Conservation (phyloP, 2,329 filamentous ascomycete species). For the Myotisia sp. region DNA sequence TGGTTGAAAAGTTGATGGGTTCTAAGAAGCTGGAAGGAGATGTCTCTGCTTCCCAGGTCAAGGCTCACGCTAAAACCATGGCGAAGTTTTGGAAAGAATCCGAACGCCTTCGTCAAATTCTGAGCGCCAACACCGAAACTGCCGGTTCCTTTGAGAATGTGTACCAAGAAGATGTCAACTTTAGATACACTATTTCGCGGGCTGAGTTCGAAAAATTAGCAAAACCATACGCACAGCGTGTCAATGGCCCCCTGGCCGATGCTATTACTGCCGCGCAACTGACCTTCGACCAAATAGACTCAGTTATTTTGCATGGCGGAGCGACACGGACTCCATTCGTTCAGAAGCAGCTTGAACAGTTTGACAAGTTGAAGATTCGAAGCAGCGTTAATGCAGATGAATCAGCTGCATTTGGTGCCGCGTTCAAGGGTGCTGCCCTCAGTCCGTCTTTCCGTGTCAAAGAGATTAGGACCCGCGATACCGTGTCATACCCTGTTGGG, state of each 20-base stretch:
- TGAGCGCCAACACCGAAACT: constrained; percentile 84
- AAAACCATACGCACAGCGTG: constrained; percentile 50
- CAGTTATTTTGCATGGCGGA: constrained; percentile 85
- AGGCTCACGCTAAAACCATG: constrained; percentile 65
- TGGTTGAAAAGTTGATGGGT: constrained; percentile 64
- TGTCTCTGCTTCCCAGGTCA: constrained; percentile 33
- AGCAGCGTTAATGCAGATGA: constrained; percentile 96
- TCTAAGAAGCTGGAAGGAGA: constrained; percentile 40
- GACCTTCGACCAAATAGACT: constrained; percentile 62
- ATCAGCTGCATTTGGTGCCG: constrained; percentile 87
- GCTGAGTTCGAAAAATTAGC: constrained; percentile 69
- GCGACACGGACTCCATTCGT: constrained; percentile 85
- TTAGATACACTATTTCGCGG: constrained; percentile 77
- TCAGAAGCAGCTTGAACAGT: constrained; percentile 69
- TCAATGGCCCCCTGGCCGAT: constrained; percentile 54
- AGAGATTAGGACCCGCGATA: constrained; percentile 77
- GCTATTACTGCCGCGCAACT: constrained; percentile 63
- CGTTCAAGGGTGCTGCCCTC: constrained; percentile 80
- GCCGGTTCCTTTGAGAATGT: constrained; percentile 71
- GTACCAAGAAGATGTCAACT: constrained; percentile 73
- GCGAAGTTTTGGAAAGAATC: constrained; percentile 89
- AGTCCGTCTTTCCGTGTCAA: constrained; percentile 96
- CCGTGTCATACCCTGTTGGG: constrained; percentile 55
- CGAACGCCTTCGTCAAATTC: constrained; percentile 69
- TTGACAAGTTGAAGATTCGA: constrained; percentile 63